These are phyloP conservation scores for Prunus salicina DNA, from an alignment of 306 rosid species.

Conservation along the genomic window DNA sequence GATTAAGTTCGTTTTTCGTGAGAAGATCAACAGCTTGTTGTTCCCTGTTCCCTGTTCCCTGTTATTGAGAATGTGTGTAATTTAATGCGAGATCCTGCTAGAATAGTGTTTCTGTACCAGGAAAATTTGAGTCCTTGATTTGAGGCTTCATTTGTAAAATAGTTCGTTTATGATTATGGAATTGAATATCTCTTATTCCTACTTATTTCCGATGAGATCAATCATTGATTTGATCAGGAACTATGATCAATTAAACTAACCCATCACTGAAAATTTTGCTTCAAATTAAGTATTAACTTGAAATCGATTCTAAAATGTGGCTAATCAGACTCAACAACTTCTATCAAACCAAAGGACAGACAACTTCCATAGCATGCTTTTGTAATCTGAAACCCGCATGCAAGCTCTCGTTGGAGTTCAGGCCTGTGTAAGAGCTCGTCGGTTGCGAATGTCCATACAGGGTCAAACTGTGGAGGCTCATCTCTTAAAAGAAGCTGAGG, in stretches of 20 bases:
- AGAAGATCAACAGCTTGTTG: conserved; percentile 78
- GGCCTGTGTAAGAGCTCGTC: conserved; percentile 88
- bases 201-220: not conserved
- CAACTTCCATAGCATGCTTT: too few relatives aligned
- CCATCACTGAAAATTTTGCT: not conserved
- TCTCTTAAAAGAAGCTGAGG: conserved; percentile 91
- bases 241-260: not conserved
- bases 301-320: not conserved
- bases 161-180: conserved; percentile 19
- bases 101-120: not conserved
- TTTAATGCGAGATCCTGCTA: conserved; percentile 10
- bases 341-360: too few relatives aligned
- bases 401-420: conserved; percentile 96
- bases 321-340: too few relatives aligned
- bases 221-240: not conserved
- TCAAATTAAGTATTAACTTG: not conserved
- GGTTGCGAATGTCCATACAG: conserved; percentile 83
- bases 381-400: conserved; percentile 42
- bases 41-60: conserved; percentile 33
- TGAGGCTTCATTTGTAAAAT: conserved; percentile 28
- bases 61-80: conserved; percentile 18
- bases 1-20: conserved; percentile 25
- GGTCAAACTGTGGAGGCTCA: conserved; percentile 94
- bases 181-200: not conserved
- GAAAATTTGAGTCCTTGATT: conserved; percentile 8